Evolutionary conservation across 1,139 yeast genomes (phyloP).

Genomic region (Yamadazyma sp.): DNA sequence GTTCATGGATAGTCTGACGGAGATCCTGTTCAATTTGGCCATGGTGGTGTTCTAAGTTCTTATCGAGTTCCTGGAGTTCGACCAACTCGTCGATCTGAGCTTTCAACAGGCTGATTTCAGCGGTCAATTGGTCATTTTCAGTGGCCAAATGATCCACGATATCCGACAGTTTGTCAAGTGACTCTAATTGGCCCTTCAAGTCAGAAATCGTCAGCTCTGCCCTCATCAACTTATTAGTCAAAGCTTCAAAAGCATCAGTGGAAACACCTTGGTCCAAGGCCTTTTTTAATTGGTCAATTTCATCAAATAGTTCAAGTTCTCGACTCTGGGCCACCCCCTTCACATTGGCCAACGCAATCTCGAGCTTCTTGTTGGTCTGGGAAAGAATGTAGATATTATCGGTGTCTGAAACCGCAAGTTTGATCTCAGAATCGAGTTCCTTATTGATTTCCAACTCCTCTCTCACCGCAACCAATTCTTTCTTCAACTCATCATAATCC

Average conservation of each 20-base stretch:
- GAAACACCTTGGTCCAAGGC: conserved; percentile 11
- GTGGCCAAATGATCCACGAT: conserved; percentile 57
- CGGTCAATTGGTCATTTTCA: conserved; percentile 49
- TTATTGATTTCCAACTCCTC: conserved; percentile 48
- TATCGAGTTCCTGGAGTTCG: conserved; percentile 58
- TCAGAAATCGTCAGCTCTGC: conserved; percentile 45
- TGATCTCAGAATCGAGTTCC: conserved; percentile 40
- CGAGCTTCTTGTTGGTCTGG: conserved; percentile 33
- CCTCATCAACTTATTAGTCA: conserved; percentile 24
- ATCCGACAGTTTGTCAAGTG: conserved; percentile 41
- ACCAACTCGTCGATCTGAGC: conserved; percentile 55
- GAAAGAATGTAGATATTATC: conserved; percentile 22
- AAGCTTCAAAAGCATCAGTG: background rate
- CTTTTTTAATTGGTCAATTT: conserved; percentile 14
- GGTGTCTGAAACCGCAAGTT: conserved; percentile 12
- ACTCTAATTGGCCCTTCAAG: conserved; percentile 45
- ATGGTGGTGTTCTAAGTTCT: conserved; percentile 62
- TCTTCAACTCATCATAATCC: conserved; percentile 36
- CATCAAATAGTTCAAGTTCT: conserved; percentile 21
- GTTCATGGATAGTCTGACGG: conserved; percentile 38
- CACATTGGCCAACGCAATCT: conserved; percentile 39
- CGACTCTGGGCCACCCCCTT: conserved; percentile 33
- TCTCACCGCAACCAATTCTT: conserved; percentile 41
- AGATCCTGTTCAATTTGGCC: conserved; percentile 56
- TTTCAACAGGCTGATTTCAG: conserved; percentile 37